These are phyloP conservation scores for Obba rivulosa DNA, from an alignment of 768 basidiomycete species.

Conservation along the genomic window DNA sequence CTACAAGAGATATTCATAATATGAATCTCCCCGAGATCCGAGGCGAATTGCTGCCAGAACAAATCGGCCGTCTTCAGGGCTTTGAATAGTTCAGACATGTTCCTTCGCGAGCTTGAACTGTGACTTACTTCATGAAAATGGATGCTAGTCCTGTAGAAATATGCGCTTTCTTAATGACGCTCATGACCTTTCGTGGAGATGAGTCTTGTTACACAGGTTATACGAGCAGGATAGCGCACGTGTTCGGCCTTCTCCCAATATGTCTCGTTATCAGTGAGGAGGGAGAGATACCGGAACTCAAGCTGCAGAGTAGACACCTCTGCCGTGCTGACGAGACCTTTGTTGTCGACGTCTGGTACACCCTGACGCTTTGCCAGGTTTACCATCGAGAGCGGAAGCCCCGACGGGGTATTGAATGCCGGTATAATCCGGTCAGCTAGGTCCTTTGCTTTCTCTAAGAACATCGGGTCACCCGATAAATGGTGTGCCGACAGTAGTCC, in stretches of 20 bases:
- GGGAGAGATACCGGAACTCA: conserved; percentile 83
- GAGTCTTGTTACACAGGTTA: background rate
- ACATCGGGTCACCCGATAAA: conserved; percentile 65
- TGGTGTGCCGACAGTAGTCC: conserved; percentile 86
- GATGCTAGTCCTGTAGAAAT: conserved; percentile 73
- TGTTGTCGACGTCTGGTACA: conserved; percentile 52
- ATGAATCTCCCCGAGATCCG: conserved; percentile 90
- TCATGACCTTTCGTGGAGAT: conserved; percentile 48
- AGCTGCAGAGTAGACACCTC: conserved; percentile 89
- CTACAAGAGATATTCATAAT: conserved; percentile 86
- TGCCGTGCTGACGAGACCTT: conserved; percentile 67
- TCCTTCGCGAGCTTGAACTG: background rate
- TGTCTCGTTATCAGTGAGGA: conserved; percentile 66
- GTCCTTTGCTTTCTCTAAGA: conserved; percentile 72
- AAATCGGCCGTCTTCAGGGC: conserved; percentile 47
- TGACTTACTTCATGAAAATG: conserved; percentile 70
- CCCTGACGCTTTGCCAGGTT: conserved; percentile 65
- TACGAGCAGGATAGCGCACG: conserved; percentile 30
- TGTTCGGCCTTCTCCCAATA: conserved; percentile 83
- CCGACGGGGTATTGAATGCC: conserved; percentile 75
- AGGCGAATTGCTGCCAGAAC: conserved; percentile 74
- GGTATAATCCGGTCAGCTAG: conserved; percentile 84
- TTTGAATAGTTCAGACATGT: conserved; percentile 18
- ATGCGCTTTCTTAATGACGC: conserved; percentile 56
- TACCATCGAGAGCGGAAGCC: conserved; percentile 75